A percentile compares a stretch with the other conserved stretches of the same genome.
Conservation (phyloP, 1,139 yeast species). For the Pichia sp. region DNA sequence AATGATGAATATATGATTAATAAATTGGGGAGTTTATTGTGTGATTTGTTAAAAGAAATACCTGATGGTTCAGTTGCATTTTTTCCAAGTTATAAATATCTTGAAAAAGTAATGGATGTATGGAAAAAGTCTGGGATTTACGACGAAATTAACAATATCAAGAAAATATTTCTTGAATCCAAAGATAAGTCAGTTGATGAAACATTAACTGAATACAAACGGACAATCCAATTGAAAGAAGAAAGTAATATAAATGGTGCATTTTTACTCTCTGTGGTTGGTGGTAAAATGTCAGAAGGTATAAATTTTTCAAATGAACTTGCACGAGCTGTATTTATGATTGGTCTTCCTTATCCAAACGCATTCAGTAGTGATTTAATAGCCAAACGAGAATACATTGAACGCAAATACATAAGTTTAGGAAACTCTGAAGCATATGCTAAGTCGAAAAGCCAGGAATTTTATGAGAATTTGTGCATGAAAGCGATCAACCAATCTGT, state of each 20-base stretch:
- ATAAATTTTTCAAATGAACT: slow-evolving; percentile 82
- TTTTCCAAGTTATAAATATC: slow-evolving; percentile 78
- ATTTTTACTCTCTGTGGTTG: slow-evolving; percentile 75
- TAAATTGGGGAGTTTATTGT: slow-evolving; percentile 48
- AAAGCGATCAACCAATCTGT: slow-evolving; percentile 88
- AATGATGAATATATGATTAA: slow-evolving; percentile 40
- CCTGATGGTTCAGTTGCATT: slow-evolving; percentile 79
- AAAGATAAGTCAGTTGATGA: slow-evolving; percentile 40
- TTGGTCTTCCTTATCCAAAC: slow-evolving; percentile 90
- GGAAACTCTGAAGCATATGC: slow-evolving; percentile 44
- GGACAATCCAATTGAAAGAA: slow-evolving; percentile 26
- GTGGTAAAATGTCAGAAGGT: slow-evolving; percentile 93
- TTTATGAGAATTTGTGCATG: slow-evolving; percentile 85
- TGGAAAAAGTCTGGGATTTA: slow-evolving; percentile 44
- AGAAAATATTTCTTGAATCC: slow-evolving; percentile 55
- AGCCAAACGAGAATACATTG: slow-evolving; percentile 65
- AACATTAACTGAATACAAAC: slow-evolving; percentile 47
- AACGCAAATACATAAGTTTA: slow-evolving; percentile 32
- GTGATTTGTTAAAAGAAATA: slow-evolving; percentile 38
- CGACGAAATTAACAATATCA: slow-evolving; percentile 33
- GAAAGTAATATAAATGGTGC: slow-evolving; percentile 44
- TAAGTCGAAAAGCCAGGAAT: slow-evolving; percentile 44
- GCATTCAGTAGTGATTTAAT: slow-evolving; percentile 76
- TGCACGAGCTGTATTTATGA: slow-evolving; percentile 82
- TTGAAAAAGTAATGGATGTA: slow-evolving; percentile 40